These are phyloP conservation scores for Pelargonium citronellum DNA, from an alignment of 441 rosid genomes.

Conservation along the genomic window DNA sequence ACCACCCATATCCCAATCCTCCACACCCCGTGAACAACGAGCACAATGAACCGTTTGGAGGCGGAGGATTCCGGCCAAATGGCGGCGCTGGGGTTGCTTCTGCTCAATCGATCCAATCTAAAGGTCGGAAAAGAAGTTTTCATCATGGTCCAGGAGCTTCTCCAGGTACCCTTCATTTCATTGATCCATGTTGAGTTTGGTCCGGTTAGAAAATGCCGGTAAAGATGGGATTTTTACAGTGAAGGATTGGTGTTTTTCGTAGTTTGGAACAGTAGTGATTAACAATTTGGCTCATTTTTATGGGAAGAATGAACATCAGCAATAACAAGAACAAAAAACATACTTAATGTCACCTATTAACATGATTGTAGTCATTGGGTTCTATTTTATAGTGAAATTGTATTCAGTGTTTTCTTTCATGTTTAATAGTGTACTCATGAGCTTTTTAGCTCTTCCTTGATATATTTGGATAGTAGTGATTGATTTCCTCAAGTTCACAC, in stretches of 20 bases:
- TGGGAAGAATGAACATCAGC: no score
- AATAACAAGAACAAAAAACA: no score
- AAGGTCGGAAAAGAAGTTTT: constrained; percentile 47
- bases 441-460: not conserved
- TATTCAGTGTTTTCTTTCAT: not conserved
- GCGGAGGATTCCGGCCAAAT: constrained; percentile 15
- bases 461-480: not conserved
- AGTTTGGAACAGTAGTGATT: not conserved
- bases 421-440: not conserved
- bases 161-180: constrained; percentile 24
- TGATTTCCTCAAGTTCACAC: not conserved
- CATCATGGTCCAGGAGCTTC: constrained; percentile 27
- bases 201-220: not conserved
- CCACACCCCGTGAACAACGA: constrained; percentile 23
- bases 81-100: constrained; percentile 20
- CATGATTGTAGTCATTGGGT: not conserved
- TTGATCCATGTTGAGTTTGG: not conserved
- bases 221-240: not conserved
- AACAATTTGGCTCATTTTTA: not conserved
- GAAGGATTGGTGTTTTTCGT: not conserved
- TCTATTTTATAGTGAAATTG: not conserved
- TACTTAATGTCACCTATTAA: no score
- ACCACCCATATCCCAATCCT: not conserved
- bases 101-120: not conserved
- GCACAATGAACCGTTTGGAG: constrained; percentile 30